Conservation (phyloP, 208 protist genomes). For the Strigomonas culicis region DNA sequence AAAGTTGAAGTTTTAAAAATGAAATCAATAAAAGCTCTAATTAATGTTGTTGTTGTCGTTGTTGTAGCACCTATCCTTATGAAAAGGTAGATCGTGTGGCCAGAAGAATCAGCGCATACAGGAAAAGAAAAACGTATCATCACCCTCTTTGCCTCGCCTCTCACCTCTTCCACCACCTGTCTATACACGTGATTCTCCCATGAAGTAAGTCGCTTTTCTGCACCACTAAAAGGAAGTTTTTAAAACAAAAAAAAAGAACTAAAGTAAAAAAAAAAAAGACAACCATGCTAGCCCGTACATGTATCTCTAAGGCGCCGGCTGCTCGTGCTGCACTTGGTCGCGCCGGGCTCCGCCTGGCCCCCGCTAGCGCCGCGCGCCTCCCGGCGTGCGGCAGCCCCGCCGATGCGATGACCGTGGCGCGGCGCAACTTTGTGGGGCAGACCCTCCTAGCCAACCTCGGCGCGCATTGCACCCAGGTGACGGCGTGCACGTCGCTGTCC, state of each 20-base stretch:
- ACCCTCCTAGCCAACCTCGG: slow-evolving; percentile 48
- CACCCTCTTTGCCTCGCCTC: too few relatives aligned
- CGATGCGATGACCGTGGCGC: slow-evolving; percentile 8
- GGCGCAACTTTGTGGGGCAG: slow-evolving; percentile 33
- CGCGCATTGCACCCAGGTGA: slow-evolving; percentile 52
- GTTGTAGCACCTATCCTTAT: too few relatives aligned
- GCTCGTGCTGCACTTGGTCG: slow-evolving; percentile 14
- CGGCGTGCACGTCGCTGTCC: slow-evolving; percentile 51
- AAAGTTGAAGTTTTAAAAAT: too few relatives aligned
- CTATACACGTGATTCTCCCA: too few relatives aligned
- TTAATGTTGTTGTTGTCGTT: too few relatives aligned
- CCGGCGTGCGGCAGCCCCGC: not conserved
- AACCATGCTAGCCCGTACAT: slow-evolving; percentile 9
- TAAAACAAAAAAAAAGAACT: not conserved
- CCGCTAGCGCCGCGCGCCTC: not conserved
- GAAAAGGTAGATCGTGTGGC: too few relatives aligned
- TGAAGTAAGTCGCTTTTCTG: too few relatives aligned
- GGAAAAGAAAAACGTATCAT: too few relatives aligned
- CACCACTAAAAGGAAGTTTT: too few relatives aligned
- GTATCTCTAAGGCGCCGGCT: slow-evolving; percentile 25
- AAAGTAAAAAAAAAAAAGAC: not conserved
- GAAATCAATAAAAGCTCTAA: too few relatives aligned
- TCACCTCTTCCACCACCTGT: too few relatives aligned
- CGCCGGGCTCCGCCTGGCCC: not conserved
- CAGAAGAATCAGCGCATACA: too few relatives aligned